phyloP scores from a whole-genome alignment of 768 basidiomycete genomes.

The Suillus clintonianus region DNA sequence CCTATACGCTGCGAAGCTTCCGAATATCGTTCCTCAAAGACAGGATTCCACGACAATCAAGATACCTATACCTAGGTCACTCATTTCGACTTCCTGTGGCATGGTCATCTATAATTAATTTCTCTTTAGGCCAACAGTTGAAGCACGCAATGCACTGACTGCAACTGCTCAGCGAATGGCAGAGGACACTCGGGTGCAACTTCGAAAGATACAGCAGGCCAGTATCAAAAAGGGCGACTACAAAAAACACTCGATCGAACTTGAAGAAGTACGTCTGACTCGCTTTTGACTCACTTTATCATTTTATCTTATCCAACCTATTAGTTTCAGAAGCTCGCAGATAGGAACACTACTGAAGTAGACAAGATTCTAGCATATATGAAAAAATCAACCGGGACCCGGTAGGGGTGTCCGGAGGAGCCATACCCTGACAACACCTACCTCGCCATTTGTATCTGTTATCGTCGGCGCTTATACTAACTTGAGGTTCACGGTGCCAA shows the following conservation, averaged over 20 bases:
- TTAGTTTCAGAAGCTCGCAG: constrained; percentile 76
- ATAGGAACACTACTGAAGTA: constrained; percentile 61
- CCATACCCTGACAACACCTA: not conserved
- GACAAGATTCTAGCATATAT: constrained; percentile 65
- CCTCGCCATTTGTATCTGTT: not conserved
- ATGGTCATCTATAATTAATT: not conserved
- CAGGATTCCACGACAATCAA: constrained; percentile 72
- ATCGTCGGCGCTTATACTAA: not conserved
- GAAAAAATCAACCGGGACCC: constrained; percentile 53
- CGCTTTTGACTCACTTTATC: not conserved
- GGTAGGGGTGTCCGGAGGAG: constrained; percentile 12
- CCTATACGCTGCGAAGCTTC: constrained; percentile 74
- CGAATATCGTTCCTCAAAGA: constrained; percentile 70
- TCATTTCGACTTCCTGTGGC: not conserved
- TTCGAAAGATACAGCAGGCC: constrained; percentile 69
- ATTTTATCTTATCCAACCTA: constrained; percentile 6
- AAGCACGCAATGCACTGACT: constrained; percentile 60
- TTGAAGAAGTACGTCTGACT: constrained; percentile 61
- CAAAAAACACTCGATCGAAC: constrained; percentile 65
- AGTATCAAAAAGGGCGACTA: constrained; percentile 71
- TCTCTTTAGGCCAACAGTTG: constrained; percentile 67
- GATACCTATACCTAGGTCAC: constrained; percentile 79
- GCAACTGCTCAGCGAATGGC: constrained; percentile 55
- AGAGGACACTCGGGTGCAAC: constrained; percentile 74
- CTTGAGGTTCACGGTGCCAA: not conserved